Evolutionary conservation across 441 rosid genomes (phyloP).

Genomic region (Arabidopsis hybrid): DNA sequence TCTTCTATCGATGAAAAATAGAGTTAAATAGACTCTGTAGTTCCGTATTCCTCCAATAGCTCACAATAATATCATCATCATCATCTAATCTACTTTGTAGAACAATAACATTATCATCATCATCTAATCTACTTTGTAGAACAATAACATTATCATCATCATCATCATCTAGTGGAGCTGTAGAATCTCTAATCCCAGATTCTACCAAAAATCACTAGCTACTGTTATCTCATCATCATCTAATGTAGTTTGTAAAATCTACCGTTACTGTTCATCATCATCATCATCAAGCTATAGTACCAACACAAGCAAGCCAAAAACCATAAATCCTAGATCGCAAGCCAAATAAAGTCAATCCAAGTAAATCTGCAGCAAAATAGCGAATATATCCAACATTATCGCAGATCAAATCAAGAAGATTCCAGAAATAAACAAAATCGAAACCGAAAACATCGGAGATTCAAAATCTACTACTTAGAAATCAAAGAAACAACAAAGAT

Average conservation of each 20-base stretch:
- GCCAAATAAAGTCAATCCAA: conserved; percentile 15
- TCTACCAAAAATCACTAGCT: background rate
- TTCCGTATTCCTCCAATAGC: background rate
- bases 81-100: background rate
- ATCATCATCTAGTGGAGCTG: background rate
- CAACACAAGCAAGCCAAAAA: conserved; percentile 2
- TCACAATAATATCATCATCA: conserved; percentile 4
- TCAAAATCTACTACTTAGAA: background rate
- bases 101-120: background rate
- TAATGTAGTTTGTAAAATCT: background rate
- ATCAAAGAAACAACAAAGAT: background rate
- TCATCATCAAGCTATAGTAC: conserved; percentile 7
- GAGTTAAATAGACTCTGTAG: background rate
- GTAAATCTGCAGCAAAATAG: background rate
- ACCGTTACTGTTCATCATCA: background rate
- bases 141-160: background rate
- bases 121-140: background rate
- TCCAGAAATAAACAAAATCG: background rate
- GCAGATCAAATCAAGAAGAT: conserved; percentile 1
- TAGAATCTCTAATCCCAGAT: background rate
- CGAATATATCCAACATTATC: background rate
- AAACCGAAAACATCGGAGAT: background rate
- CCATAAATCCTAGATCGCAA: conserved; percentile 25
- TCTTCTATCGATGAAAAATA: background rate
- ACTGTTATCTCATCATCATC: conserved; percentile 6